Evolutionary conservation across 192 early-diverging fungal species (phyloP).

Genomic region (Chytriomyces hyalinus): DNA sequence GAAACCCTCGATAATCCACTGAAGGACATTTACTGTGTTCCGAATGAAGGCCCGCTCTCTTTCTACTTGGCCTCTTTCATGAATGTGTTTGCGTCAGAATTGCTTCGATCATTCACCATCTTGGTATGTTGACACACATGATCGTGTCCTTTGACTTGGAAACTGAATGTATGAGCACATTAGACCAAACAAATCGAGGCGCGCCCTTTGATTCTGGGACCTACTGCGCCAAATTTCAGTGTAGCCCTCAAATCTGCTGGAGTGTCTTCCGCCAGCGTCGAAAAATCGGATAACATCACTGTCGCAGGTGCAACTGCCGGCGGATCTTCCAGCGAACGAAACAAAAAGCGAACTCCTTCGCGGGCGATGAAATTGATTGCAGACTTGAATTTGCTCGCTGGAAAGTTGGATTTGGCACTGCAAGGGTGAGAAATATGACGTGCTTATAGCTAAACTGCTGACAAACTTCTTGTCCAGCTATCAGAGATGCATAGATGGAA

Average conservation of each 20-base stretch:
- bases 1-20: conserved; percentile 62
- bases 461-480: conserved; percentile 52
- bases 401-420: conserved; percentile 68
- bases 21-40: conserved; percentile 78
- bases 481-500: conserved; percentile 65
- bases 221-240: conserved; percentile 29
- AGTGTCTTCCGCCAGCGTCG: not conserved
- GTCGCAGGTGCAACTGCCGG: conserved; percentile 7
- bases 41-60: conserved; percentile 74
- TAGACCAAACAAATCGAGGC: conserved; percentile 62
- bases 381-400: conserved; percentile 77
- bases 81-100: conserved; percentile 76
- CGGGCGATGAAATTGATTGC: conserved; percentile 75
- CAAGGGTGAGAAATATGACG: conserved; percentile 40
- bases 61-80: conserved; percentile 80
- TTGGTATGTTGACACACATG: conserved; percentile 56
- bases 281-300: conserved; percentile 9
- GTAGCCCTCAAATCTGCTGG: not conserved
- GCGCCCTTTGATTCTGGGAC: conserved; percentile 61
- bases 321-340: conserved; percentile 12
- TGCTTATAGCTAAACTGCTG: conserved; percentile 43
- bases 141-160: not conserved
- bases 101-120: conserved; percentile 68
- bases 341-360: conserved; percentile 66
- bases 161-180: not conserved